Evolutionary conservation across 805 yeast genomes (phyloP).

Genomic region (Deakozyma indianensis): DNA sequence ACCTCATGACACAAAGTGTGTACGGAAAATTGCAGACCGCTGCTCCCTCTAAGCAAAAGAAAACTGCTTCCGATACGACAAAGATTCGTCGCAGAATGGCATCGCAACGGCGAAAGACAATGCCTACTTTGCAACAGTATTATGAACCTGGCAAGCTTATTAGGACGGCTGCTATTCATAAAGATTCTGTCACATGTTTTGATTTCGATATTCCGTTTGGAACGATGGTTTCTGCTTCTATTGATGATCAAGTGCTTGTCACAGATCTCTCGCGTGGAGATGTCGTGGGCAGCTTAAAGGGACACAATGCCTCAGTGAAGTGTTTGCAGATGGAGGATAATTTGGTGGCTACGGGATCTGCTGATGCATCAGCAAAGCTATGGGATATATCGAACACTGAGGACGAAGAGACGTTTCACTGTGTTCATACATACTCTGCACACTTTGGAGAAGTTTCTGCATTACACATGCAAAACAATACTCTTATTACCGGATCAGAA

Average conservation of each 20-base stretch:
- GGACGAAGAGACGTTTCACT: conserved; percentile 9
- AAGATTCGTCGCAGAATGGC: not conserved
- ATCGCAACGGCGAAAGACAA: conserved; percentile 30
- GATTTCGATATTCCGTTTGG: conserved; percentile 70
- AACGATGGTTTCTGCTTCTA: conserved; percentile 58
- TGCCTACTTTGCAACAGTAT: conserved; percentile 51
- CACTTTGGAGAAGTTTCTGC: conserved; percentile 59
- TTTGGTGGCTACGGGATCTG: conserved; percentile 39
- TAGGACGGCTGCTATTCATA: conserved; percentile 35
- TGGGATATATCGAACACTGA: conserved; percentile 35
- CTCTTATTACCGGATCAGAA: conserved; percentile 54
- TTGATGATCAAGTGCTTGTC: conserved; percentile 64
- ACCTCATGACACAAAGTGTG: not conserved
- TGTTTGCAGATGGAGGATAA: conserved; percentile 45
- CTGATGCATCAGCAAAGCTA: conserved; percentile 46
- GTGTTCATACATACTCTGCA: conserved; percentile 39
- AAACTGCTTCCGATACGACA: conserved; percentile 9
- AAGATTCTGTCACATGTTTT: conserved; percentile 36
- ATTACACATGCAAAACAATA: conserved; percentile 35
- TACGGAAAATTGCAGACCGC: not conserved
- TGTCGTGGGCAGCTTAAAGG: conserved; percentile 37
- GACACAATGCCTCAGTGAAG: conserved; percentile 45
- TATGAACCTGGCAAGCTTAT: conserved; percentile 47
- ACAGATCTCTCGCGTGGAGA: conserved; percentile 63
- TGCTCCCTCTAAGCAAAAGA: not conserved